A percentile compares a stretch with the other conserved stretches of the same genome.
phyloP scores from a whole-genome alignment of 164 flowering plant species.

The Magnolia sinica region DNA sequence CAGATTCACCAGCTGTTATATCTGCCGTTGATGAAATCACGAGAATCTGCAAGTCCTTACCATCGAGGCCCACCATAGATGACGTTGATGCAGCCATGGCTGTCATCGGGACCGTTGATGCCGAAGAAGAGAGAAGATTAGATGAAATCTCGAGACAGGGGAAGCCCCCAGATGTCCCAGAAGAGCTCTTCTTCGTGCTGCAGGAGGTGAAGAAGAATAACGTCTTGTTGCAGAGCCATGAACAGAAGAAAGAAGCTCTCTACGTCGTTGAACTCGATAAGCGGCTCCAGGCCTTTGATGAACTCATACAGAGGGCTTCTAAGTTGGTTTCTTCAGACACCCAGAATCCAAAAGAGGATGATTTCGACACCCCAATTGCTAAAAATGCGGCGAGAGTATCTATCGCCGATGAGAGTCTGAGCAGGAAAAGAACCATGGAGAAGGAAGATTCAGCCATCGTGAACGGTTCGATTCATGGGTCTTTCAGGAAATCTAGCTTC shows the following conservation, averaged over 20 bases:
- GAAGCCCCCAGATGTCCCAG: constrained; percentile 41
- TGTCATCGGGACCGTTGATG: constrained; percentile 35
- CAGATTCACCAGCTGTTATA: constrained; percentile 25
- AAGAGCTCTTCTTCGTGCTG: constrained; percentile 48
- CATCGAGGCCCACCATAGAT: constrained; percentile 60
- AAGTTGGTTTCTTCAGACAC: constrained; percentile 38
- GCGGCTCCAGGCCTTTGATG: constrained; percentile 41
- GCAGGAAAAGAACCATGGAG: constrained; percentile 23
- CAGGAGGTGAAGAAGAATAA: constrained; percentile 34
- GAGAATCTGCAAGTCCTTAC: constrained; percentile 52
- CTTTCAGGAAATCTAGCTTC: constrained; percentile 24
- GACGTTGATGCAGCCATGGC: constrained; percentile 60
- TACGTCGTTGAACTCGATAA: constrained; percentile 39
- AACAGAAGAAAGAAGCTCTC: constrained; percentile 55
- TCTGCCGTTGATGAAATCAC: constrained; percentile 51
- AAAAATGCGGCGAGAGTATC: constrained; percentile 20
- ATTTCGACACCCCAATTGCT: constrained; percentile 22
- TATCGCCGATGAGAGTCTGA: constrained; percentile 30
- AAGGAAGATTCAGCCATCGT: constrained; percentile 19
- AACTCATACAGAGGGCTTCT: constrained; percentile 57
- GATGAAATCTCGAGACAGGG: constrained; percentile 40
- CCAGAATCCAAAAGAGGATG: constrained; percentile 22
- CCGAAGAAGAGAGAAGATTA: constrained; percentile 42
- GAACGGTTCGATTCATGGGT: constrained; percentile 28
- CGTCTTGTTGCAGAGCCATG: constrained; percentile 45